Base-by-base conservation (phyloP, 306 rosid genomes). In the Cucurbita maxima region DNA sequence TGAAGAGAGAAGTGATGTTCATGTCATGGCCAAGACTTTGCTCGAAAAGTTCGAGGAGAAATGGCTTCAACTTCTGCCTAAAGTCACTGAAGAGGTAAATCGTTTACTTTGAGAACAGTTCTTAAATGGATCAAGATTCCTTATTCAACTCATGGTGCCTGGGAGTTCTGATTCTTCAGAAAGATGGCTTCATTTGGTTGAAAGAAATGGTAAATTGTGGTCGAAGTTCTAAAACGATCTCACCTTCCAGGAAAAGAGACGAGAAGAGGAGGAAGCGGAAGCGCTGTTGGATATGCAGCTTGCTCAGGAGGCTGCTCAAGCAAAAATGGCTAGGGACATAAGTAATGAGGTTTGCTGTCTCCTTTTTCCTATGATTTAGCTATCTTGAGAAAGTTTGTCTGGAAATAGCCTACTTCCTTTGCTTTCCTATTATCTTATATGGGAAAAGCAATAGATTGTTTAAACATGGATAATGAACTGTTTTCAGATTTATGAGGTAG, bases 11-110 rank as follows among this genome's bases (percentile, higher is more conserved):
- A 88, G 94, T 76, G 90, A 90, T 85, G 96, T 88, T 79, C 96
- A 93, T 43, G 86, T 86, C 71, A 90, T 88, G 98, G 98, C 97
- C 76, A 90, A 93, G 79, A 87, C 96, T 53, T 86, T 93, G 83
- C 75, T 93, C 84, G 89, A 75, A 25, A 93, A 84, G 76, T 88
- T 88, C 77, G 98, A 90, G 87, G 98, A 93, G 83, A 90, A 88
- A 83, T 93, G 98, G 98, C 83, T 86, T 78, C 90, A 81, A 78
- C 82, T 90, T 82, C 83, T 90, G 76, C 97, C 98, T 36, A 93
- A 85, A 83, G 94, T 93, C 78, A 81, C 86, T 40, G 97, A 90
- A 82, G 94, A 88, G 96, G 94, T 92, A 86, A 78, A 54, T 60
- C 75, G 53, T 47, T 67, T 72, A 51, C 74, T 53, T 40, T 58